A percentile compares a stretch with the other conserved stretches of the same genome.
These are phyloP conservation scores for Neonectria faginata DNA, from an alignment of 2,329 filamentous ascomycete species.

Conservation along the genomic window DNA sequence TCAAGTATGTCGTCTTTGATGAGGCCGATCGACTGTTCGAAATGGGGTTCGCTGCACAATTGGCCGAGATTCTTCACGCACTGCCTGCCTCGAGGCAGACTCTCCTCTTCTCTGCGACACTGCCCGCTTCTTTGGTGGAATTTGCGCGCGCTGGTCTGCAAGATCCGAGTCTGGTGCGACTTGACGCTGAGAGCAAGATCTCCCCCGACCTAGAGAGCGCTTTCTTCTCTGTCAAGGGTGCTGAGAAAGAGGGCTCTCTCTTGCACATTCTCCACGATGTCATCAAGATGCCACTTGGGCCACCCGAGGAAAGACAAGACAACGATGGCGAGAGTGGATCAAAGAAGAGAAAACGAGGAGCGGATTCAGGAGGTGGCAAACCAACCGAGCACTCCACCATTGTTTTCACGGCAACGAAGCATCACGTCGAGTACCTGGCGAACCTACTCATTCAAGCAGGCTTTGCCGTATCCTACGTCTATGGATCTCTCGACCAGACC, in stretches of 20 bases:
- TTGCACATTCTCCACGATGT: conserved; percentile 90
- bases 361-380: conserved; percentile 67
- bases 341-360: conserved; percentile 79
- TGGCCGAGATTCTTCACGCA: conserved; percentile 92
- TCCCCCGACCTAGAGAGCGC: conserved; percentile 95
- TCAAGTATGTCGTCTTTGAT: conserved; percentile 96
- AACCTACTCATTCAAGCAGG: conserved; percentile 82
- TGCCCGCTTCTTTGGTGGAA: conserved; percentile 94
- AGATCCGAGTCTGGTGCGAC: conserved; percentile 87
- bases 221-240: conserved; percentile 92
- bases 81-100: conserved; percentile 88
- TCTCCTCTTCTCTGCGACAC: conserved; percentile 91
- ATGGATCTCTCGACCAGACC: conserved; percentile 93
- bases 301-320: conserved; percentile 64
- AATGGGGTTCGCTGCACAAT: conserved; percentile 95
- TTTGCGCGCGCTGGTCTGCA: conserved; percentile 94
- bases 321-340: conserved; percentile 57
- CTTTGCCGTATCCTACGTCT: conserved; percentile 92
- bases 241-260: conserved; percentile 93
- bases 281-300: conserved; percentile 86
- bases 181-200: conserved; percentile 95
- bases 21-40: conserved; percentile 97
- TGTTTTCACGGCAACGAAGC: conserved; percentile 93
- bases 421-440: conserved; percentile 94
- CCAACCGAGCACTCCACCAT: conserved; percentile 94